Conservation (phyloP, 768 basidiomycete species). For the Boletus bicolor region DNA sequence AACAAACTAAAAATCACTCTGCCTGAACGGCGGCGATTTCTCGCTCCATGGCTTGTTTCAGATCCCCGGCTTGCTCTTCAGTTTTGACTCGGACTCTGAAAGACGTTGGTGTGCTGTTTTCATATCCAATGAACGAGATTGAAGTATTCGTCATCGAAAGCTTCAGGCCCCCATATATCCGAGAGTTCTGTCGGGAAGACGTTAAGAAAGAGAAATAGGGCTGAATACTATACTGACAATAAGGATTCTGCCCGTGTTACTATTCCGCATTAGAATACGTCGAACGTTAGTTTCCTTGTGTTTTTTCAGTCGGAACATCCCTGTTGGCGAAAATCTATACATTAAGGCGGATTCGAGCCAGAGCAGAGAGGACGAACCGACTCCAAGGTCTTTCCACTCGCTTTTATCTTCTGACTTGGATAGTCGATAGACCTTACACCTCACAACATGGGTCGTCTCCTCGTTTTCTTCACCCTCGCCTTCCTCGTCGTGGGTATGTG, state of each 20-base stretch:
- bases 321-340: conserved; percentile 33
- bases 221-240: conserved; percentile 47
- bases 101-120: conserved; percentile 49
- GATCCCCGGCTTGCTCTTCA: conserved; percentile 52
- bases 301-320: conserved; percentile 68
- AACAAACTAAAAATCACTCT: conserved; percentile 8
- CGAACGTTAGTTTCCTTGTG: conserved; percentile 60
- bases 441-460: conserved; percentile 56
- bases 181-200: conserved; percentile 61
- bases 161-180: conserved; percentile 56
- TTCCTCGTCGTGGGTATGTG: conserved; percentile 55
- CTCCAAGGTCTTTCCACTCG: conserved; percentile 65
- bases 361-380: conserved; percentile 45
- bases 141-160: conserved; percentile 49
- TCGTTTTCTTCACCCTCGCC: conserved; percentile 84
- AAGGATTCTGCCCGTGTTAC: conserved; percentile 68
- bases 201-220: neutral
- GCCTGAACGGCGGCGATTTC: conserved; percentile 52
- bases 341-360: neutral
- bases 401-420: conserved; percentile 44
- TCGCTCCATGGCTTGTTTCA: conserved; percentile 58
- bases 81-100: conserved; percentile 62
- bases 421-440: conserved; percentile 62
- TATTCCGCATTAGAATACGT: conserved; percentile 68
- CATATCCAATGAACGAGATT: conserved; percentile 69